These are phyloP conservation scores for Davidsoniella australis DNA, from an alignment of 2,329 filamentous ascomycete species.

Conservation along the genomic window DNA sequence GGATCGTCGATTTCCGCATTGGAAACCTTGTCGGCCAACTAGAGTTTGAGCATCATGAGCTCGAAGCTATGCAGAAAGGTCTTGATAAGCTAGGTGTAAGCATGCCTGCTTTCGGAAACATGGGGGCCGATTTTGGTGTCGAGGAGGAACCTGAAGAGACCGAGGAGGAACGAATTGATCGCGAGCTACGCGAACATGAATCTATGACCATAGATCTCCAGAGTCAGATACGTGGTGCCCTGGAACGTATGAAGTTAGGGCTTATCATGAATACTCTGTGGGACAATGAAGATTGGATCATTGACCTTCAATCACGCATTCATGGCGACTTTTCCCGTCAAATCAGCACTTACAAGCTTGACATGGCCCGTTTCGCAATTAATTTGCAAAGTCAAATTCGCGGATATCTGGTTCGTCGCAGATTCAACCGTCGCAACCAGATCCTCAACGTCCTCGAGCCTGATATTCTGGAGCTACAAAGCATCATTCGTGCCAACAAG, in stretches of 20 bases:
- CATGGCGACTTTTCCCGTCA: slow-evolving; percentile 78
- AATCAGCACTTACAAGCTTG: slow-evolving; percentile 61
- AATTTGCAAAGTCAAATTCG: slow-evolving; percentile 64
- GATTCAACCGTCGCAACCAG: slow-evolving; percentile 42
- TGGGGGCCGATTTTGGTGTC: slow-evolving; percentile 88
- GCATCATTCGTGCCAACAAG: slow-evolving; percentile 17
- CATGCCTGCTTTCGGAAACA: slow-evolving; percentile 96
- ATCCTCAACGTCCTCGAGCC: slow-evolving; percentile 54
- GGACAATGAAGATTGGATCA: slow-evolving; percentile 62
- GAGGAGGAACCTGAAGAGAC: slow-evolving; percentile 69
- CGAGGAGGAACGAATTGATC: slow-evolving; percentile 72
- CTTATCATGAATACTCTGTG: slow-evolving; percentile 76
- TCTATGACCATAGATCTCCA: slow-evolving; percentile 61
- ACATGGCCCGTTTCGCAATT: slow-evolving; percentile 67
- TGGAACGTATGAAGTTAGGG: slow-evolving; percentile 60
- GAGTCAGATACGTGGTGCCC: slow-evolving; percentile 66
- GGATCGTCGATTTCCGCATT: slow-evolving; percentile 87
- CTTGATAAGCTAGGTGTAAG: slow-evolving; percentile 86
- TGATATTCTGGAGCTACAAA: slow-evolving; percentile 66
- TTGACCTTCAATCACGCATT: slow-evolving; percentile 73
- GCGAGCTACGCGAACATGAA: slow-evolving; percentile 67
- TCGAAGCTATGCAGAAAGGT: slow-evolving; percentile 92
- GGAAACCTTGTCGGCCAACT: slow-evolving; percentile 92
- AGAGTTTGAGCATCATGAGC: slow-evolving; percentile 92
- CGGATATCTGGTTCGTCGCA: slow-evolving; percentile 54